Evolutionary conservation across 345 rosid genomes (phyloP).

Genomic region (Heritiera fomes): DNA sequence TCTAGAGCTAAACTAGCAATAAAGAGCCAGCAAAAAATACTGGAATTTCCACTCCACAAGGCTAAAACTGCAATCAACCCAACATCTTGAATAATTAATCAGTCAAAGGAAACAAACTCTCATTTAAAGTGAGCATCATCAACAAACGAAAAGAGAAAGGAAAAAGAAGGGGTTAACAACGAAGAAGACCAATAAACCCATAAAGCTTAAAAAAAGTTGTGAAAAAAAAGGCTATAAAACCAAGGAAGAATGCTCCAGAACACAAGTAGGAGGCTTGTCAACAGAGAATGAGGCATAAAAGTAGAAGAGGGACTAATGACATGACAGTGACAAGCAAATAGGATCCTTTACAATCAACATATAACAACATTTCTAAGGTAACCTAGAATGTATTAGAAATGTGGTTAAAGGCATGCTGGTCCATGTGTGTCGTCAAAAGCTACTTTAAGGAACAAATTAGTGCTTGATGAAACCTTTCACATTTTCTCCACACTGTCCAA

Average conservation of each 20-base stretch:
- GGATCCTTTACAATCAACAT: not conserved
- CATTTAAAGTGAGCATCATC: not conserved
- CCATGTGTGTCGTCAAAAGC: not conserved
- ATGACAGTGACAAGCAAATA: not conserved
- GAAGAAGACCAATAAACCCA: not conserved
- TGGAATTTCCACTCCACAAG: not conserved
- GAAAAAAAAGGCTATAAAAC: not conserved
- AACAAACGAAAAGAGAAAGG: not conserved
- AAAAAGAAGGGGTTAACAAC: not conserved
- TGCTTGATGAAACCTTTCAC: not conserved
- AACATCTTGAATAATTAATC: not conserved
- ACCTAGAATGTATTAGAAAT: not conserved
- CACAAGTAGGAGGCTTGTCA: not conserved
- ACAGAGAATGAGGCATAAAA: not conserved
- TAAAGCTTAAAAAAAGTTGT: not conserved
- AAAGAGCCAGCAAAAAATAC: not conserved
- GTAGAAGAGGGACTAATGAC: not conserved
- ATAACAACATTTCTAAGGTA: too few relatives aligned
- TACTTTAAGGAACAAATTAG: not conserved
- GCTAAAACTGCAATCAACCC: not conserved
- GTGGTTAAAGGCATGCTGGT: not conserved
- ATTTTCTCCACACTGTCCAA: not conserved
- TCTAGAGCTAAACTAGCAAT: not conserved
- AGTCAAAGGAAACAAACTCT: not conserved
- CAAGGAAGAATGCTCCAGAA: not conserved